Base-by-base conservation (phyloP, 2,329 filamentous ascomycete species). In the Fonsecaea nubica region DNA sequence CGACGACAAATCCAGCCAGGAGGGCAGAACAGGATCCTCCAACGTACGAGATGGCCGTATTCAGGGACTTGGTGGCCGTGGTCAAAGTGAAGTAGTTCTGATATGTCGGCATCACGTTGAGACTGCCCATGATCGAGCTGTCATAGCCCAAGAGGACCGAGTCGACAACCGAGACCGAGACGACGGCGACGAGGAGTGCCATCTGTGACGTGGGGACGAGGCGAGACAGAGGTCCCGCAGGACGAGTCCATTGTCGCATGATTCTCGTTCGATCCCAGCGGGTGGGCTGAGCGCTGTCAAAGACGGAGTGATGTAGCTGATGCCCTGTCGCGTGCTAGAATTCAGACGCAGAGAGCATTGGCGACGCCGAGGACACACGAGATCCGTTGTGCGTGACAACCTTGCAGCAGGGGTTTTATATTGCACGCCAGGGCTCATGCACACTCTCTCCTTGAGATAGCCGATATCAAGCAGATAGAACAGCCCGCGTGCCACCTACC, bases 41-140 rank as follows among this genome's bases (percentile, higher is more conserved):
- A 1, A 76, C 66, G 32, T 72, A 76, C 7, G 68, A 66, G 8
- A 72, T 71, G 0, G 72, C 70, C 6, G 74, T 74, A 68, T 78
- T 78, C 38, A 78, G 63, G 6, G 75, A 74, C 18, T 69, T 75
- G 13, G 76, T 78, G 4, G 76, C 72, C 0, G 75, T 78, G 8
- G 67, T 74, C n/a, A 79, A 68, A 12, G 70, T 38, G 64, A 79
- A 79, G 63, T 78, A 79, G 12, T 70, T 68, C 2, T 58, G 61
- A 67, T 79, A 79, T 2, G 71, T 69, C 10, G 74, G 72, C 74
- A 79, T 73, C n/a, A 77, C 74, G 56, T 78, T 78, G 53, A 80
- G 65, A 36, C 69, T 72, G 48, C 74, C 74, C 77, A 79, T 78
- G 18, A 77, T 52, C 13, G 75, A 76, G 54, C 72, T 70, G 63